Evolutionary conservation across 208 protist genomes (phyloP), one percentile per base, ranked within the genome.

Genomic region (Trypanosoma theileri): DNA sequence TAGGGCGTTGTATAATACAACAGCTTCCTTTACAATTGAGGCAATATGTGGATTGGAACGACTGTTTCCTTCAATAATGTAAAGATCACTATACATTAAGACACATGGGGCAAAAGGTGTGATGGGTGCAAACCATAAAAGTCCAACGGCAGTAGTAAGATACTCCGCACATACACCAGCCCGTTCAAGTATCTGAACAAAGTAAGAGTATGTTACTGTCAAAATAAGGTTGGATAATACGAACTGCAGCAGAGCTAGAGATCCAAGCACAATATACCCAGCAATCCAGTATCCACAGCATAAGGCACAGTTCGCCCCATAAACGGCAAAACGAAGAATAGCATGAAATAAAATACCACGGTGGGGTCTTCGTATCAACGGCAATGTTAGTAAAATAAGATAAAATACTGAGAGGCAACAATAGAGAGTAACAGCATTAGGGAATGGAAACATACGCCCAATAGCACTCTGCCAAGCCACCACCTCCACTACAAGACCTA

Each of bases 261-360:
- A 81, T 51, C 86, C 83, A 0, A 89, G 59, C 17, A 87, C 51
- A 21, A 87, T 59, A 53, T 82, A 85, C 3, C 86, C 86, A 22
- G 71, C 66, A 11, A 85, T 65, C 82, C 82, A 92, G 58, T 88
- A 92, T 3, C 81, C 75, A 10, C 87, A 75, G 61, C 80, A 85
- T n/a, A 86, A 75, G 12, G 81, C 77, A 64, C 76, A 81, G 61
- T 88, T 88, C n/a, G 82, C 53, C 3, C 83, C 86, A 57, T 87
- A 92, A 3, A 86, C 71, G 19, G 81, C 56, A 28, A 88, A 72
- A 16, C 81, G 75, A 44, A 76, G 55, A 12, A 77, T 41, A 0
- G 71, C 80, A 48, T 81, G 79, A 41, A 81, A 44, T 52, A 89
- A 44, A 45, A 88, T 40, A 14, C 41, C 61, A 41, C 44, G 59